Evolutionary conservation across 169 alveolate genomes (phyloP).

Genomic region (Eimeria sp.): DNA sequence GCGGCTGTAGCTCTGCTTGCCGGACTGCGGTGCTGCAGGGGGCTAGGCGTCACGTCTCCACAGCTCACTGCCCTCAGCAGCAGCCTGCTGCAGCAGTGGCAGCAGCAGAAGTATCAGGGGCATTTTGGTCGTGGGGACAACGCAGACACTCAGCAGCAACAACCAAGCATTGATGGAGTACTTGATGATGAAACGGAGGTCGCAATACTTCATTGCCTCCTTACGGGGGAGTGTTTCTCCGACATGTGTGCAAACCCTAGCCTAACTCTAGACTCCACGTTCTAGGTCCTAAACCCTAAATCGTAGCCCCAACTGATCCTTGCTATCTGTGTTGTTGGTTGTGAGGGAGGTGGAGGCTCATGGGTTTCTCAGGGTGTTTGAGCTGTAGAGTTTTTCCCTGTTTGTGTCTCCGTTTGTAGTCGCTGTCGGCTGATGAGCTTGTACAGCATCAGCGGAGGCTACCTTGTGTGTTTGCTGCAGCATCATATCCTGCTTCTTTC

Average conservation of each 20-base stretch:
- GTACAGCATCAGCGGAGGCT: background rate
- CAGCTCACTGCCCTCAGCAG: background rate
- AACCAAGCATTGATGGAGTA: background rate
- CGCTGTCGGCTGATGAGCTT: background rate
- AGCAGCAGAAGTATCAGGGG: background rate
- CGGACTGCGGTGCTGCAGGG: slow-evolving; percentile 3
- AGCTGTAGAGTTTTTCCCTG: background rate
- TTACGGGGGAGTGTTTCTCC: background rate
- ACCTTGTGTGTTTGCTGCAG: background rate
- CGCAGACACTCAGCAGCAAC: background rate
- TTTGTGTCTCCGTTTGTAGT: background rate
- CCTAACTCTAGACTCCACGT: background rate
- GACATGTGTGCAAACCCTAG: no score
- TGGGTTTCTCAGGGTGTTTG: background rate
- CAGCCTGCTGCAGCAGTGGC: background rate
- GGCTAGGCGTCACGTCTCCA: background rate
- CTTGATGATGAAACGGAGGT: background rate
- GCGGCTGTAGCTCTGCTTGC: background rate
- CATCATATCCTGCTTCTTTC: background rate
- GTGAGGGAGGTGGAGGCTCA: background rate
- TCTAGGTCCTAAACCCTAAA: background rate
- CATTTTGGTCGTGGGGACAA: background rate
- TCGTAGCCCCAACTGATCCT: no score
- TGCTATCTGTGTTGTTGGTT: background rate
- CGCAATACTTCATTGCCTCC: background rate